Base-by-base conservation (phyloP, 2,329 filamentous ascomycete genomes). In the Xylaria sp. region DNA sequence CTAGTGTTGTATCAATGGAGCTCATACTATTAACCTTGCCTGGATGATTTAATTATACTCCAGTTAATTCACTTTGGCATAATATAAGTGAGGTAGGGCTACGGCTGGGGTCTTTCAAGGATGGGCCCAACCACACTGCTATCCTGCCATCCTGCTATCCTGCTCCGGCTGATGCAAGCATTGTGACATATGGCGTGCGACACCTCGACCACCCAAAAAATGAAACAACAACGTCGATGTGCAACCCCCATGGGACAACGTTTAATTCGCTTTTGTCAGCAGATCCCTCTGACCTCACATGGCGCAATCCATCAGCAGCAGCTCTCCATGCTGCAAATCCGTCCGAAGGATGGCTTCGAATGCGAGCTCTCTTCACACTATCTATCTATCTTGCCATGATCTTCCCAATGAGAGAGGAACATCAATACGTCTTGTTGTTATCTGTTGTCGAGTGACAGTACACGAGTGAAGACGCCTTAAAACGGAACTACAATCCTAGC, bases 181-280 rank as follows among this genome's bases (percentile, higher is more conserved):
- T 72, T 60, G 57, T 70, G 70, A 64, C 65, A 68, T 72, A 72
- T 72, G 65, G 68, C 68, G 70, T 68, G 70, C 68, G 70, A 66
- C 59, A 65, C 56, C 59, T 63, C 50, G 46, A 62, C 55, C 67
- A 57, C 63, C 60, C 58, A 60, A 61, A 63, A 58, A 25, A 50
- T 61, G 63, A 62, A 71, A 66, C 68, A 65, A 63, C 39, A 50
- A 66, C 62, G 60, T 60, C 65, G 52, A 62, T 25, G 15, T 8
- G 28, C 18, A 28, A 15, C 48, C 60, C 63, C 18, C 37, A 44
- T 48, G 57, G 57, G 23, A 59, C 13, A 52, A 34, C 18, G 12
- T 56, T 52, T 54, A 13, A 15, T 31, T 56, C 34, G 57, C n/a
- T 68, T 67, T 70, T 66, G 68, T 72, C 65, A 72, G 65, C 67